phyloP scores from a whole-genome alignment of 495 filamentous ascomycete genomes.

The Neurospora sp. region DNA sequence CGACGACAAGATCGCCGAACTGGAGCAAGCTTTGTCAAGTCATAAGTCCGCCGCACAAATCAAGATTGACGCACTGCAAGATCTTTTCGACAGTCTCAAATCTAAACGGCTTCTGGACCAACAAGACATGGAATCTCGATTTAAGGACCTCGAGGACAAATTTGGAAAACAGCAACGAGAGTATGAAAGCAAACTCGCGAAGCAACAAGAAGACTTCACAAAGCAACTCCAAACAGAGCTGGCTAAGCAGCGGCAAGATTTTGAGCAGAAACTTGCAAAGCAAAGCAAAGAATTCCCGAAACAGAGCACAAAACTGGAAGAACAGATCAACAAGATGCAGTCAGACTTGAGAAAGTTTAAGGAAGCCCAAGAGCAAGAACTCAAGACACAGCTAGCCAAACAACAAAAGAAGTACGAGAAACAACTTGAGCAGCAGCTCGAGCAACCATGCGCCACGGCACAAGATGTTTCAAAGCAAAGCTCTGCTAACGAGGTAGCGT shows the following conservation, averaged over 20 bases:
- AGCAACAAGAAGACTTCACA: background rate
- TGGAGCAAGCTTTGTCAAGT: background rate
- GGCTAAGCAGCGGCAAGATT: conserved; percentile 1
- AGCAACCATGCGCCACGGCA: background rate
- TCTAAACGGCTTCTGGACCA: background rate
- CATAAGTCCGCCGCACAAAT: background rate
- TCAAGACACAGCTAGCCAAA: background rate
- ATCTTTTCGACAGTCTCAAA: background rate
- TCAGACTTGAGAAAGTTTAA: conserved; percentile 1
- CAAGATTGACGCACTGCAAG: background rate
- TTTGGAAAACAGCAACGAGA: background rate
- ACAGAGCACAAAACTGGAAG: conserved; percentile 1
- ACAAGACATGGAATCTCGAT: background rate
- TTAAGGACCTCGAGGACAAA: background rate
- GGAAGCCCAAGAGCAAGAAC: background rate
- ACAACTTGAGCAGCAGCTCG: background rate
- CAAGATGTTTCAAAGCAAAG: background rate
- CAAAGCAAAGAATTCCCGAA: background rate
- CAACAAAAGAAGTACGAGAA: background rate
- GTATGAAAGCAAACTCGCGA: background rate
- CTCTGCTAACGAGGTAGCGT: background rate
- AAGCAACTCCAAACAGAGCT: conserved; percentile 2
- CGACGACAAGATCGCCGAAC: background rate
- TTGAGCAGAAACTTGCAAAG: background rate
- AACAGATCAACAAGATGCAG: conserved; percentile 1